A percentile compares a stretch with the other conserved stretches of the same genome.
phyloP scores from a whole-genome alignment of 2,329 filamentous ascomycete genomes.

The Lasiodiplodia sp. region DNA sequence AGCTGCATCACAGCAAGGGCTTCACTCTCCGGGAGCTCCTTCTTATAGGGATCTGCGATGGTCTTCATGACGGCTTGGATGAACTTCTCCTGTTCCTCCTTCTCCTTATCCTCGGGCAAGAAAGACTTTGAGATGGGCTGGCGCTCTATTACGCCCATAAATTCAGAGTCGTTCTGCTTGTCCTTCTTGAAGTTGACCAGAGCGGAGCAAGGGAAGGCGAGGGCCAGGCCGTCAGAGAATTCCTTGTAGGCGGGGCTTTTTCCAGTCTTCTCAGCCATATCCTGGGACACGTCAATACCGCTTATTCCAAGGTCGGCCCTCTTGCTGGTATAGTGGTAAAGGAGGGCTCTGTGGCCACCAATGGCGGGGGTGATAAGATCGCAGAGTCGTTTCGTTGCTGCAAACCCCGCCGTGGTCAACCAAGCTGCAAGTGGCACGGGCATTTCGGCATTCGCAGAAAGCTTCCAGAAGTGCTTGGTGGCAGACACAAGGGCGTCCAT shows the following conservation, averaged over 20 bases:
- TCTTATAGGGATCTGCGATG: background rate
- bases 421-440: constrained; percentile 29
- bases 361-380: constrained; percentile 4
- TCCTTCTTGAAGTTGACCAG: background rate
- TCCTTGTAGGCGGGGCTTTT: background rate
- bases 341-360: constrained; percentile 3
- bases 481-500: constrained; percentile 24
- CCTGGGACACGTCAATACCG: background rate
- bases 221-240: constrained; percentile 15
- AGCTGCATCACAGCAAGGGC: background rate
- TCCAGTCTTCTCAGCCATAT: background rate
- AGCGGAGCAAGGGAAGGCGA: background rate
- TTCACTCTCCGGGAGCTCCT: background rate
- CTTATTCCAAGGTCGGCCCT: constrained; percentile 9
- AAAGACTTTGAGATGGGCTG: constrained; percentile 9
- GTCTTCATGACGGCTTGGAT: background rate
- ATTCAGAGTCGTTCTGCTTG: background rate
- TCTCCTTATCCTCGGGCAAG: background rate
- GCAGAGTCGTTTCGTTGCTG: background rate
- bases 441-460: background rate
- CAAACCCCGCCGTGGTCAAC: constrained; percentile 26
- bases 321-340: background rate
- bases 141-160: constrained; percentile 5
- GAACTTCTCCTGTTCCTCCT: constrained; percentile 2
- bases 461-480: constrained; percentile 25